Percentiles rank a stretch among this genome's conserved stretches.
Evolutionary conservation across 306 rosid genomes (phyloP).

Genomic region (Sindora glabra): DNA sequence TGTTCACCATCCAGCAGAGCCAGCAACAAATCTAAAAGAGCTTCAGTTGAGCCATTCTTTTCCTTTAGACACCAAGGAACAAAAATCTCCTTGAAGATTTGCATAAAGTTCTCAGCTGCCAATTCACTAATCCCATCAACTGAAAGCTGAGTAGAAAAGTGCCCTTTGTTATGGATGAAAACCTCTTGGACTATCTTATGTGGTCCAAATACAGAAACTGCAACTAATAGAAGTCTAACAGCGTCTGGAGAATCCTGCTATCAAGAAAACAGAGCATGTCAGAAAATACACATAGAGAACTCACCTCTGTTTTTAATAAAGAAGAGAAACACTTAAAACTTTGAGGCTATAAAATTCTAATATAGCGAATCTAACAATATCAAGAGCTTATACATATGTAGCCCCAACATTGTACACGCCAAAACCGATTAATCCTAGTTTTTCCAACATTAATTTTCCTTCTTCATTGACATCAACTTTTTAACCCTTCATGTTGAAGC

Average conservation of each 20-base stretch:
- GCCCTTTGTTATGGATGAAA: slow-evolving; percentile 35
- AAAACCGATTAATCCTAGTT: no score
- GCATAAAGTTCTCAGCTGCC: slow-evolving; percentile 48
- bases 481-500: no score
- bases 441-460: background rate
- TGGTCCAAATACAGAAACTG: slow-evolving; percentile 82
- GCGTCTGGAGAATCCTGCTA: slow-evolving; percentile 66
- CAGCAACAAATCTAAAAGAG: slow-evolving; percentile 72
- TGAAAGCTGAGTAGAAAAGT: slow-evolving; percentile 19
- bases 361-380: background rate
- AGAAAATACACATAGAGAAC: background rate
- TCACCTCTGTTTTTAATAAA: no score
- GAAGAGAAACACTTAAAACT: no score
- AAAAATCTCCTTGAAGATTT: slow-evolving; percentile 62
- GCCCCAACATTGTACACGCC: background rate
- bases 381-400: background rate
- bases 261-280: slow-evolving; percentile 10
- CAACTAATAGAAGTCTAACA: slow-evolving; percentile 52
- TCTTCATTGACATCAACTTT: no score
- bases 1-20: slow-evolving; percentile 67
- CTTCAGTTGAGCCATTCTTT: slow-evolving; percentile 41
- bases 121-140: slow-evolving; percentile 21
- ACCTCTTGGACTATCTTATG: slow-evolving; percentile 51
- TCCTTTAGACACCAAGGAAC: slow-evolving; percentile 83
- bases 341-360: background rate